Evolutionary conservation across 2,329 filamentous ascomycete genomes (phyloP).

Genomic region (Aspergillus nomiae): DNA sequence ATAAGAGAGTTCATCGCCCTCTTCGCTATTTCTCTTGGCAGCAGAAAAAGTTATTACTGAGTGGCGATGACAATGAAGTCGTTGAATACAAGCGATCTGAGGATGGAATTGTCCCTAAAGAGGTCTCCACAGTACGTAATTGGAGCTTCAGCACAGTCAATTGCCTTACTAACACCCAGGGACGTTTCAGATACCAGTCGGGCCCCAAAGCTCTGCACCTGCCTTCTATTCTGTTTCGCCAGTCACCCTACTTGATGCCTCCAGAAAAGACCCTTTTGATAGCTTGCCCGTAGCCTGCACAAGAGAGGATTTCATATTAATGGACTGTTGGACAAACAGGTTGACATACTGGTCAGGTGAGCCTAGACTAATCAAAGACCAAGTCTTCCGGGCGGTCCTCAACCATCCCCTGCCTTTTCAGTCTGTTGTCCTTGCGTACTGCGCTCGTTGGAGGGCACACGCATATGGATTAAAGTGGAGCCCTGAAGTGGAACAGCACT

Average conservation of each 20-base stretch:
- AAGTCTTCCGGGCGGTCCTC: slow-evolving; percentile 38
- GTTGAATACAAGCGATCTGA: not conserved
- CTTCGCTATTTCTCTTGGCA: slow-evolving; percentile 29
- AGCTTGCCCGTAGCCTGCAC: slow-evolving; percentile 29
- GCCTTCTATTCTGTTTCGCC: slow-evolving; percentile 24
- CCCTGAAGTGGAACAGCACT: slow-evolving; percentile 30
- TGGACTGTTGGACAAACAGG: slow-evolving; percentile 39
- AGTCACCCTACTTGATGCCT: slow-evolving; percentile 29
- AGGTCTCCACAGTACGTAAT: slow-evolving; percentile 4
- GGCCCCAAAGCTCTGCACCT: slow-evolving; percentile 16
- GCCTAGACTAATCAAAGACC: slow-evolving; percentile 40
- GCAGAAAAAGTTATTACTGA: slow-evolving; percentile 16
- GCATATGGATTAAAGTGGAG: slow-evolving; percentile 26
- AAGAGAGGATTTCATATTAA: slow-evolving; percentile 34
- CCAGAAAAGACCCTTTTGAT: slow-evolving; percentile 36
- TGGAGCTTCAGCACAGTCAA: not conserved
- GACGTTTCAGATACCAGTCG: slow-evolving; percentile 17
- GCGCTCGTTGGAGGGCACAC: slow-evolving; percentile 39
- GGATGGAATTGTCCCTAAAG: not conserved
- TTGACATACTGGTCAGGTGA: slow-evolving; percentile 46
- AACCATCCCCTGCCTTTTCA: slow-evolving; percentile 39
- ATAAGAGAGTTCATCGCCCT: slow-evolving; percentile 17
- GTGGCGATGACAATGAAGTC: slow-evolving; percentile 1
- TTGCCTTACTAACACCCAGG: not conserved
- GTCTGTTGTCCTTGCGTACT: slow-evolving; percentile 39